Percentiles rank a stretch among this genome's conserved stretches.
Evolutionary conservation across 2,329 filamentous ascomycete genomes (phyloP).

Genomic region (Fusarium odoratissimum): DNA sequence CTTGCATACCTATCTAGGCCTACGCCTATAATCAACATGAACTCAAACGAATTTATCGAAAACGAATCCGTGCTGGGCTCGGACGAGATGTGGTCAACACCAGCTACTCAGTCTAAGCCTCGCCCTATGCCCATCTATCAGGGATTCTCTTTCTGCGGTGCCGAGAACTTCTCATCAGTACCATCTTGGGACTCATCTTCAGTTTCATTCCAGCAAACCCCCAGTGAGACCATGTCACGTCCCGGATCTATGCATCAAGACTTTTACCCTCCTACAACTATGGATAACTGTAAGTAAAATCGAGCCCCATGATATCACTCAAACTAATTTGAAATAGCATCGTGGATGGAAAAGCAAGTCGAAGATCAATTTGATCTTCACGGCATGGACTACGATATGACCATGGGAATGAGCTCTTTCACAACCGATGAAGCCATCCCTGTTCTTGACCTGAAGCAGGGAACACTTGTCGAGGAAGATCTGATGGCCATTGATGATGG

Average conservation of each 20-base stretch:
- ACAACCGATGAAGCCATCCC: slow-evolving; percentile 72
- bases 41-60: slow-evolving; percentile 62
- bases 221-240: slow-evolving; percentile 64
- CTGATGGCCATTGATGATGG: slow-evolving; percentile 62
- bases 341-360: slow-evolving; percentile 66
- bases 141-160: slow-evolving; percentile 69
- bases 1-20: slow-evolving; percentile 59
- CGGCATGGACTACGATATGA: slow-evolving; percentile 66
- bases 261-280: slow-evolving; percentile 62
- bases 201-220: slow-evolving; percentile 62
- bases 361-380: slow-evolving; percentile 69
- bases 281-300: slow-evolving; percentile 60
- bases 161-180: slow-evolving; percentile 63
- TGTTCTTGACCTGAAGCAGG: slow-evolving; percentile 70
- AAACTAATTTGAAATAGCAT: slow-evolving; percentile 42
- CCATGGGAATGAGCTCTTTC: slow-evolving; percentile 70
- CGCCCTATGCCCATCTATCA: slow-evolving; percentile 71
- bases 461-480: slow-evolving; percentile 61
- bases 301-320: background rate
- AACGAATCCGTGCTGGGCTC: slow-evolving; percentile 59
- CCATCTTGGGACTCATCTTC: slow-evolving; percentile 69
- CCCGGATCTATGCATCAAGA: slow-evolving; percentile 70
- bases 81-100: slow-evolving; percentile 66
- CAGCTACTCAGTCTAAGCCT: slow-evolving; percentile 63
- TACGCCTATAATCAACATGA: slow-evolving; percentile 58